Conservation (phyloP, 768 basidiomycete genomes). For the Termitomyces sp. region DNA sequence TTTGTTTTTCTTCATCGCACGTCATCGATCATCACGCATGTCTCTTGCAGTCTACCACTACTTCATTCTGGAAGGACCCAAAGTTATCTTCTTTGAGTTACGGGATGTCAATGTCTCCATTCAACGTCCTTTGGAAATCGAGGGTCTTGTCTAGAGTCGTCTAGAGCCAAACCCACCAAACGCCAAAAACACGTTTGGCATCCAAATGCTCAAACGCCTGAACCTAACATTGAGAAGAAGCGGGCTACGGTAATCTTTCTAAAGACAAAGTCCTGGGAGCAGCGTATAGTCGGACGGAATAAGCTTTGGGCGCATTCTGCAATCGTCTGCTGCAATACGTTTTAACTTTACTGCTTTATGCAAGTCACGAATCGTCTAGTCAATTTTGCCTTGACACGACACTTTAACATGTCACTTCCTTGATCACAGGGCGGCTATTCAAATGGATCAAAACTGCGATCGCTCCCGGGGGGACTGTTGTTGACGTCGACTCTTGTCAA, state of each 20-base stretch:
- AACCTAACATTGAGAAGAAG: too few relatives aligned
- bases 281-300: slow-evolving; percentile 56
- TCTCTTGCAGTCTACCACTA: neutral
- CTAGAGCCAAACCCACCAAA: too few relatives aligned
- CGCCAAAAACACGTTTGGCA: neutral
- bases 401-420: neutral
- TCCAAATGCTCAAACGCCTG: neutral
- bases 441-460: neutral
- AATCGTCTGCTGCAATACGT: slow-evolving; percentile 25
- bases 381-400: neutral
- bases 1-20: neutral
- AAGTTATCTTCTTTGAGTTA: neutral
- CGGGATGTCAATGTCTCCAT: neutral
- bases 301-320: slow-evolving; percentile 86
- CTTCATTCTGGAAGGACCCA: neutral
- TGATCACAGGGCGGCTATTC: too few relatives aligned
- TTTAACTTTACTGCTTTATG: too few relatives aligned
- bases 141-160: too few relatives aligned
- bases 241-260: too few relatives aligned
- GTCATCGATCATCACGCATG: neutral
- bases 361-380: too few relatives aligned
- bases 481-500: neutral
- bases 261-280: slow-evolving; percentile 83
- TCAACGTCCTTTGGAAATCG: too few relatives aligned
- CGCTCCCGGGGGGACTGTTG: neutral